Base-by-base conservation (phyloP, 352 stramenopile genomes). In the Phytophthora meadii region DNA sequence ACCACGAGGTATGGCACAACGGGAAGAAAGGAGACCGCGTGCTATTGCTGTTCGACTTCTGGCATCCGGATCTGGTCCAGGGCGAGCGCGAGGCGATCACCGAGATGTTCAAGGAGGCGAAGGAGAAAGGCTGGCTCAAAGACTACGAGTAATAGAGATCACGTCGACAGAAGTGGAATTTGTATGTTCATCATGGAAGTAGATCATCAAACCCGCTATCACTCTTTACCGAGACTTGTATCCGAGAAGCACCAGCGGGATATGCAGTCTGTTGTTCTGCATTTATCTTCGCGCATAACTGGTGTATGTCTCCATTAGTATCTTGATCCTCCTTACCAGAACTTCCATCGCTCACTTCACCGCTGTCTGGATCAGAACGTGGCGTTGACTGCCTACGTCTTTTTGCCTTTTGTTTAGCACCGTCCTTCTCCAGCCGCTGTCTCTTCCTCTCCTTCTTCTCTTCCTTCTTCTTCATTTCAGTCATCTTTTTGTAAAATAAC, bases 31-130 rank as follows among this genome's bases (percentile, higher is more conserved):
- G 82, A 60, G 84, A 93, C 52, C 84, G 90, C 5, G 88, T 97
- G 51, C 52, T 97, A 63, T 60, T 97, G 66, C 74, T 97, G 7
- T 97, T 97, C 65, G 90, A 97, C 57, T 51, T 92, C 3, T 91
- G 84, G 82, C 84, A 92, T 47, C 81, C 85, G 2, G 80, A 92
- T 59, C 70, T 93, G 32, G 72, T 87, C 8, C 69, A 70, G 32
- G 81, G 68, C 32, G 82, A 92, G 61, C 79, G 77, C 41, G 66
- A 87, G 37, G 75, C 80, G 54, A 78, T 92, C 55, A 59, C 70
- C 17, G 67, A 84, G 5, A 91, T 94, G 82, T 94, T 94, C 59
- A 72, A 85, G 15, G 82, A 85, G 14, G 85, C 85, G 2, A 84
- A 75, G 32, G 81, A 88, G 15, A 92, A 94, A 52, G 85, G 85